Conservation (phyloP, 2,329 filamentous ascomycete species). For the Diaporthe eres region DNA sequence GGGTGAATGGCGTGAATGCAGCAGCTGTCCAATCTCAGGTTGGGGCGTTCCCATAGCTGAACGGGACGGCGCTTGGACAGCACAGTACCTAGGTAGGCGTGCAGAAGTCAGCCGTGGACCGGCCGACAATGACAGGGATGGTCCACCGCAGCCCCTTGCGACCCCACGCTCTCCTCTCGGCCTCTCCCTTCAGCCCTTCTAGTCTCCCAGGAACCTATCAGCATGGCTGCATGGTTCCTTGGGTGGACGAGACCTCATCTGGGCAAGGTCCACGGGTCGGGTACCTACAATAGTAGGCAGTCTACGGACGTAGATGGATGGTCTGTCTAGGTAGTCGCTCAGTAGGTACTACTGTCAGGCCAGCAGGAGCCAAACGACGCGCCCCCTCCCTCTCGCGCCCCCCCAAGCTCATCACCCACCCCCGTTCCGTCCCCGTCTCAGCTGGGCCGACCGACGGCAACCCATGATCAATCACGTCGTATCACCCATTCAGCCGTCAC, state of each 20-base stretch:
- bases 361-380: constrained; percentile 3
- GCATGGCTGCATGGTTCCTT: constrained; percentile 18
- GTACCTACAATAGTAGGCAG: not conserved
- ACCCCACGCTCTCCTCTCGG: constrained; percentile 32
- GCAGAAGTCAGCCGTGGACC: constrained; percentile 6
- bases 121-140: constrained; percentile 15
- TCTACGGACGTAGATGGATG: not conserved
- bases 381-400: not conserved
- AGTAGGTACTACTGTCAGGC: not conserved
- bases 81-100: not conserved
- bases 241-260: constrained; percentile 27
- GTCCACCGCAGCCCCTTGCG: constrained; percentile 21
- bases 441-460: constrained; percentile 23
- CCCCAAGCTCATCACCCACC: constrained; percentile 24
- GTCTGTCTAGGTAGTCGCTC: not conserved
- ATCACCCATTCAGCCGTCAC: constrained; percentile 33
- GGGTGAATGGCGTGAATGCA: not conserved
- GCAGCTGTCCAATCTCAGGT: constrained; percentile 28
- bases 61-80: not conserved
- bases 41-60: not conserved
- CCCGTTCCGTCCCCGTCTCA: constrained; percentile 24
- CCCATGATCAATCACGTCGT: constrained; percentile 33
- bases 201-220: constrained; percentile 5
- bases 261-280: constrained; percentile 17
- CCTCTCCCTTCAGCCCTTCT: constrained; percentile 21